phyloP scores from a whole-genome alignment of 2,329 filamentous ascomycete species.

The Scedosporium minutisporum region DNA sequence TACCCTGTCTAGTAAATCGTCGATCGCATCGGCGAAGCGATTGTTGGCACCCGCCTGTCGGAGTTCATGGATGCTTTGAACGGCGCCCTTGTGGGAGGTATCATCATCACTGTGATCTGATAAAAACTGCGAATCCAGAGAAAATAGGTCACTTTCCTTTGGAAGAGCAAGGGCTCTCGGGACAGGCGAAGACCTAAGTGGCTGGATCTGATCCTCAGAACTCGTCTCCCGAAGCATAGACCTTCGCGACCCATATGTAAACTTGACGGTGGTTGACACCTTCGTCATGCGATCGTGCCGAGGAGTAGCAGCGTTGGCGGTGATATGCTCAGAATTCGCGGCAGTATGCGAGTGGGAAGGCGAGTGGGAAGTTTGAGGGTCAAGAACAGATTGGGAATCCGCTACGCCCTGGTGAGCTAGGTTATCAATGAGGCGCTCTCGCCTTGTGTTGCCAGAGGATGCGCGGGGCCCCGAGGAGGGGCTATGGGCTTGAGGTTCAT shows the following conservation, averaged over 20 bases:
- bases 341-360: neutral
- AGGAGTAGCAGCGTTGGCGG: neutral
- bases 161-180: neutral
- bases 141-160: slow-evolving; percentile 2
- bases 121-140: slow-evolving; percentile 20
- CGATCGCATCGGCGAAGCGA: slow-evolving; percentile 55
- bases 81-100: slow-evolving; percentile 34
- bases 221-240: slow-evolving; percentile 9
- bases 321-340: neutral
- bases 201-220: slow-evolving; percentile 1
- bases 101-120: slow-evolving; percentile 35
- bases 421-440: slow-evolving; percentile 29
- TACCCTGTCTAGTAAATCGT: slow-evolving; percentile 53
- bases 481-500: neutral
- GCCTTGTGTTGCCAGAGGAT: neutral
- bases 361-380: neutral
- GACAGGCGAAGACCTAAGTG: neutral
- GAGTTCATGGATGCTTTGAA: slow-evolving; percentile 56
- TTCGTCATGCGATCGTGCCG: slow-evolving; percentile 6
- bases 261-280: slow-evolving; percentile 19
- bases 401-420: slow-evolving; percentile 29
- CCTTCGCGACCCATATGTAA: slow-evolving; percentile 27
- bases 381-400: slow-evolving; percentile 13
- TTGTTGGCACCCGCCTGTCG: slow-evolving; percentile 57
- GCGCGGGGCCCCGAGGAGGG: neutral